Base-by-base conservation (phyloP, 1,284 basidiomycete species). In the Cryptococcus sp. region DNA sequence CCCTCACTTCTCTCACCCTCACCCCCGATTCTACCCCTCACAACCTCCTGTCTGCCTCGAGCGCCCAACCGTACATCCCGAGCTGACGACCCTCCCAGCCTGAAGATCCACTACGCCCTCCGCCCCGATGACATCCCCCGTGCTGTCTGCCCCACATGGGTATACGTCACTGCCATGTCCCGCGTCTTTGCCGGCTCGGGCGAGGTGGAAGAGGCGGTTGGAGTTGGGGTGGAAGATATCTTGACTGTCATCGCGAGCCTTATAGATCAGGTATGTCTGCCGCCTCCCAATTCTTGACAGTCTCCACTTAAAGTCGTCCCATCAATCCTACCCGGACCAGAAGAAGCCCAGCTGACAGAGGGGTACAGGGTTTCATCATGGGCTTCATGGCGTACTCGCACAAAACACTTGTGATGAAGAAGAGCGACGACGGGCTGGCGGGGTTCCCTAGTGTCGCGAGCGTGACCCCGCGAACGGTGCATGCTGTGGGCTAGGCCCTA, bases 221-320 rank as follows among this genome's bases (percentile, higher is more conserved):
- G n/a, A n/a, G n/a, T 73, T 2, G 60, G 36, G 15, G 42, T 75
- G 18, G 69, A 70, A 33, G 77, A 78, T 61, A 65, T 77, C n/a
- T 67, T 78, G 49, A 68, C 66, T 47, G 62, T 73, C 1, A 51
- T 75, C 11, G 63, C 72, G 4, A 76, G 70, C 51, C 55, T 76
- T 39, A 75, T 78, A 8, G 77, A 78, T 55, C 77, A 78, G 56
- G 76, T 75, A 52, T 55, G 75, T 68, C 2, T 24, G 35, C 49
- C n/a, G 23, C 21, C n/a, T 46, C 13, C 50, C 12, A 38, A 5
- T 20, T 28, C 23, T n/a, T n/a, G 18, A n/a, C n/a, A n/a, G n/a
- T n/a, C n/a, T n/a, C n/a, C n/a, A n/a, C n/a, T n/a, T n/a, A n/a
- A n/a, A n/a, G n/a, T n/a, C n/a, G n/a, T n/a, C n/a, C n/a, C n/a